Percentiles rank a stretch among this genome's conserved stretches.
Conservation (phyloP, 176 grass and related monocot species). For the Aegilops sharonensis region DNA sequence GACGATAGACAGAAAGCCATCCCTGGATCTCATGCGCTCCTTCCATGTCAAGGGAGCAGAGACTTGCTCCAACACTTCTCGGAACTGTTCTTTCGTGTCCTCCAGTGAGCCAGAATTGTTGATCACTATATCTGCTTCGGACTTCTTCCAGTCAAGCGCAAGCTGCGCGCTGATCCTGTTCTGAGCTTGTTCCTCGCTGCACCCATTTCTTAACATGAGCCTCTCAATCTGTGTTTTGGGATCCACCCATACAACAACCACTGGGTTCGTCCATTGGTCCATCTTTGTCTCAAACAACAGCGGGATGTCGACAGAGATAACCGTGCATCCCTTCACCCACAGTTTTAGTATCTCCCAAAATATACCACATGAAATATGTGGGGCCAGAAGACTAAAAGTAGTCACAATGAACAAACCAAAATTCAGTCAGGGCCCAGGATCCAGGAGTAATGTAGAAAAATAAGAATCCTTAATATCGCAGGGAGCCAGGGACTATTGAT, state of each 20-base stretch:
- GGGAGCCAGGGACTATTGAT: background rate
- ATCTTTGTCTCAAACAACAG: conserved; percentile 87
- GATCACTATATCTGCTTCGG: conserved; percentile 70
- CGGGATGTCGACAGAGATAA: conserved; percentile 79
- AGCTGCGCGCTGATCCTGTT: conserved; percentile 72
- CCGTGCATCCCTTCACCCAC: conserved; percentile 71
- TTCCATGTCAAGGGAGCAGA: conserved; percentile 64
- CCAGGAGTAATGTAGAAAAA: background rate
- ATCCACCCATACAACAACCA: conserved; percentile 86
- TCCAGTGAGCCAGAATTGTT: conserved; percentile 73
- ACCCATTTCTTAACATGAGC: conserved; percentile 67
- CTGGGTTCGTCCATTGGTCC: conserved; percentile 68
- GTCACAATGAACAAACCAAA: background rate
- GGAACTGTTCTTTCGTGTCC: conserved; percentile 63
- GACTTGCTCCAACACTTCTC: conserved; percentile 49
- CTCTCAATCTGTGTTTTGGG: conserved; percentile 61
- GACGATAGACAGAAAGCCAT: conserved; percentile 63
- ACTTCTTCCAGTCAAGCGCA: conserved; percentile 64
- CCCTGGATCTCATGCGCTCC: conserved; percentile 57
- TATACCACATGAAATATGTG: conserved; percentile 75
- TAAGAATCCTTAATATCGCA: background rate
- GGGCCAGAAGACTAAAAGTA: conserved; percentile 67
- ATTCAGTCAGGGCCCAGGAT: background rate
- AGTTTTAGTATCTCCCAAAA: conserved; percentile 79
- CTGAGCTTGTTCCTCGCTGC: conserved; percentile 62